Percentiles rank a stretch among this genome's conserved stretches.
phyloP scores from a whole-genome alignment of 352 stramenopile species.

The Pythium biforme region DNA sequence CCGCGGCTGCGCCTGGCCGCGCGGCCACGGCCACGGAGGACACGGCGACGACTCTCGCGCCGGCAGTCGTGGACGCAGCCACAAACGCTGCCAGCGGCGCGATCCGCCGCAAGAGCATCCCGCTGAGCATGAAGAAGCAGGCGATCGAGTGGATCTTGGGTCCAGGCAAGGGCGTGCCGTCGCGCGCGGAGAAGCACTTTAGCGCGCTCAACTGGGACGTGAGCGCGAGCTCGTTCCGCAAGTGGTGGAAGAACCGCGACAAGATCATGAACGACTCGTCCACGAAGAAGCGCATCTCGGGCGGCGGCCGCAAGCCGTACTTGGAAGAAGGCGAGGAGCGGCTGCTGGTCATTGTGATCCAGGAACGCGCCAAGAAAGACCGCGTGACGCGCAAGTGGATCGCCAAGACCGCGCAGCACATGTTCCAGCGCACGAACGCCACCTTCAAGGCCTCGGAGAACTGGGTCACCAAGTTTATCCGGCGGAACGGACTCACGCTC shows the following conservation, averaged over 20 bases:
- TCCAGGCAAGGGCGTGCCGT: slow-evolving; percentile 65
- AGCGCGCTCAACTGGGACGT: slow-evolving; percentile 70
- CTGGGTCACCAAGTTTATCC: slow-evolving; percentile 85
- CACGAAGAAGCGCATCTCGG: slow-evolving; percentile 70
- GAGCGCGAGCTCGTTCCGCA: slow-evolving; percentile 72
- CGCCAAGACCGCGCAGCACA: slow-evolving; percentile 79
- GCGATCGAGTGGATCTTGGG: slow-evolving; percentile 80
- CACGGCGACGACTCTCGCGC: neutral
- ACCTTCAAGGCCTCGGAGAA: slow-evolving; percentile 81
- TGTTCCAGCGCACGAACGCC: slow-evolving; percentile 74
- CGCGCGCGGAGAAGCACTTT: slow-evolving; percentile 73
- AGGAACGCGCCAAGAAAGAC: slow-evolving; percentile 77
- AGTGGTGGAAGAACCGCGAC: slow-evolving; percentile 86
- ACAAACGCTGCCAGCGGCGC: neutral
- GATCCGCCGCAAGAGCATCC: slow-evolving; percentile 73
- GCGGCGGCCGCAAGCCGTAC: slow-evolving; percentile 68
- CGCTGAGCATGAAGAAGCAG: slow-evolving; percentile 82
- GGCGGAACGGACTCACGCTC: slow-evolving; percentile 69
- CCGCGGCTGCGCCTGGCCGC: neutral
- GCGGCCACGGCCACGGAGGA: no score
- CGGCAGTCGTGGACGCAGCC: neutral
- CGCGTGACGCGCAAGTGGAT: slow-evolving; percentile 83
- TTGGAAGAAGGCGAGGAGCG: slow-evolving; percentile 70
- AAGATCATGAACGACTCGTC: slow-evolving; percentile 72
- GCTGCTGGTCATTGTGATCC: slow-evolving; percentile 69